phyloP scores from a whole-genome alignment of 2,329 filamentous ascomycete species.

The Penicillium sp. region DNA sequence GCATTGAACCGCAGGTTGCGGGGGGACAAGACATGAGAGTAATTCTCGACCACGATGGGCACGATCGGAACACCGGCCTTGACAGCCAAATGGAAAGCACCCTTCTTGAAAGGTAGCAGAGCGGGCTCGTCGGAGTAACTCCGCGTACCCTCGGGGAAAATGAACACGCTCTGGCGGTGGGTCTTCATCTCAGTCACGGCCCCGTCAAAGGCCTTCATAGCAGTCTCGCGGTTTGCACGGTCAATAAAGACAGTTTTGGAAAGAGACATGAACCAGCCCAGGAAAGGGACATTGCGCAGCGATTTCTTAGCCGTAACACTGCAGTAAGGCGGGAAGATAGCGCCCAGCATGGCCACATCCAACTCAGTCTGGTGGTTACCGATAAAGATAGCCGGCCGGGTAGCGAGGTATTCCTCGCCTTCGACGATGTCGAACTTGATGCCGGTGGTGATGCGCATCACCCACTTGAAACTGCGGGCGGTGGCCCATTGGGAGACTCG shows the following conservation, averaged over 20 bases:
- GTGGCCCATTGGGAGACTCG: conserved; percentile 81
- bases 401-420: conserved; percentile 61
- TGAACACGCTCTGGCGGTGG: conserved; percentile 58
- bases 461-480: conserved; percentile 71
- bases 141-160: conserved; percentile 74
- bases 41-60: conserved; percentile 76
- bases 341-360: conserved; percentile 85
- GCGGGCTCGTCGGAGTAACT: conserved; percentile 78
- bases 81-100: conserved; percentile 91
- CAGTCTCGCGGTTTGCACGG: conserved; percentile 75
- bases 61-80: conserved; percentile 92
- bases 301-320: conserved; percentile 88
- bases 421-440: conserved; percentile 68
- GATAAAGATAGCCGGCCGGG: conserved; percentile 81
- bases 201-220: conserved; percentile 76
- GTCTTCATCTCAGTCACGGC: conserved; percentile 74
- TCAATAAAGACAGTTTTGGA: conserved; percentile 94
- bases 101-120: conserved; percentile 96
- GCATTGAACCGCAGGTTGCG: conserved; percentile 62
- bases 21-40: conserved; percentile 65
- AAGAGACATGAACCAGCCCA: conserved; percentile 91
- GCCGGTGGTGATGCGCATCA: conserved; percentile 71
- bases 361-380: conserved; percentile 96
- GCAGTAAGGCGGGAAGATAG: conserved; percentile 85
- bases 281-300: conserved; percentile 71